phyloP scores from a whole-genome alignment of 2,329 filamentous ascomycete genomes.

The Chrysoporthe deuterocubensis region DNA sequence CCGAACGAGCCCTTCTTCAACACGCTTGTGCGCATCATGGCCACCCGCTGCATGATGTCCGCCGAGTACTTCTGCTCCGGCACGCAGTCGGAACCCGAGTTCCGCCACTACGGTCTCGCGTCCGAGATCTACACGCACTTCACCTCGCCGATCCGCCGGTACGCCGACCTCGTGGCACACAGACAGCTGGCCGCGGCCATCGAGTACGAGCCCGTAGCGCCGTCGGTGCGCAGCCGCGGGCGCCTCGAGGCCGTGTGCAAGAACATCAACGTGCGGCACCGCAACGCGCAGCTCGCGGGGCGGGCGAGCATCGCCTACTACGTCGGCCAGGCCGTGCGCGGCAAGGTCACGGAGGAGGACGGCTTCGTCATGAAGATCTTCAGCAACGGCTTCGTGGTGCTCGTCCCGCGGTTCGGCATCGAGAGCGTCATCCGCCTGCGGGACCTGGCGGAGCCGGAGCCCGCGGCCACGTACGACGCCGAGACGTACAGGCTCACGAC shows the following conservation, averaged over 20 bases:
- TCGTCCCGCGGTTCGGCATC: slow-evolving; percentile 94
- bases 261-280: slow-evolving; percentile 97
- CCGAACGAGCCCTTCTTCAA: slow-evolving; percentile 92
- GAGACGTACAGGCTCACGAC: slow-evolving; percentile 80
- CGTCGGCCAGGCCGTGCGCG: slow-evolving; percentile 93
- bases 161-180: slow-evolving; percentile 94
- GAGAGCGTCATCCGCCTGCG: slow-evolving; percentile 87
- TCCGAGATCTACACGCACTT: slow-evolving; percentile 99
- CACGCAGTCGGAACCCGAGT: slow-evolving; percentile 90
- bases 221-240: slow-evolving; percentile 77
- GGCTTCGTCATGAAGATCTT: slow-evolving; percentile 98
- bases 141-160: slow-evolving; percentile 94
- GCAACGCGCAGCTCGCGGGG: slow-evolving; percentile 94
- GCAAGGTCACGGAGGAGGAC: slow-evolving; percentile 75
- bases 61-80: slow-evolving; percentile 98
- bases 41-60: slow-evolving; percentile 98
- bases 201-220: slow-evolving; percentile 85
- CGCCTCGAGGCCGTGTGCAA: slow-evolving; percentile 93
- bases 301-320: slow-evolving; percentile 97
- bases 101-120: slow-evolving; percentile 94
- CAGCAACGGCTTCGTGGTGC: slow-evolving; percentile 95
- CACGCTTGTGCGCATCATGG: slow-evolving; percentile 95
- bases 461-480: slow-evolving; percentile 80
- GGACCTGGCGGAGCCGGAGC: slow-evolving; percentile 78
- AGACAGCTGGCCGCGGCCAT: slow-evolving; percentile 95